A percentile compares a stretch with the other conserved stretches of the same genome.
These are phyloP conservation scores for Leishmania arabica DNA, from an alignment of 208 protist genomes.

Conservation along the genomic window DNA sequence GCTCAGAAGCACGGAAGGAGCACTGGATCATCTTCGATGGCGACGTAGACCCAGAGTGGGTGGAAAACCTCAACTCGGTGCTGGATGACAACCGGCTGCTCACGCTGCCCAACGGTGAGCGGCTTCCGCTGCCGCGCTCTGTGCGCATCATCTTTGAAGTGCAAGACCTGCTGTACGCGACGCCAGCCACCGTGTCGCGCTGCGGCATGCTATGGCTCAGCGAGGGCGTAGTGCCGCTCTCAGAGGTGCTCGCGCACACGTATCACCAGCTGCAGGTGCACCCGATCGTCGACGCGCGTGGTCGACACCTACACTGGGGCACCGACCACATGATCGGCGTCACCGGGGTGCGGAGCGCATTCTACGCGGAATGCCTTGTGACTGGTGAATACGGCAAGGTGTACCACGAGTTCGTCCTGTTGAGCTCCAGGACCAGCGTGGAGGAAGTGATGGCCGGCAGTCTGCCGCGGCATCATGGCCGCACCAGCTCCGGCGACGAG, in stretches of 20 bases:
- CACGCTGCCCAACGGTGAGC: conserved; percentile 99
- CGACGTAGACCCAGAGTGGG: conserved; percentile 99
- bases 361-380: conserved; percentile 33
- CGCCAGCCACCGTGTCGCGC: conserved; percentile 97
- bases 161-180: conserved; percentile 96
- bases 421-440: conserved; percentile 18
- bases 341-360: conserved; percentile 2
- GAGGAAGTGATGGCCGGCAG: conserved; percentile 16
- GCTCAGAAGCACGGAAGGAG: conserved; percentile 32
- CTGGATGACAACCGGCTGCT: conserved; percentile 99
- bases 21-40: conserved; percentile 99
- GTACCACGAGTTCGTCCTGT: conserved; percentile 50
- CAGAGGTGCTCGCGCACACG: conserved; percentile 63
- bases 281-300: conserved; percentile 51
- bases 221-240: conserved; percentile 94
- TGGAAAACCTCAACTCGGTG: conserved; percentile 99
- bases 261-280: conserved; percentile 50
- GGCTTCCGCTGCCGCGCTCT: conserved; percentile 96
- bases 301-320: conserved; percentile 51
- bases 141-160: conserved; percentile 99
- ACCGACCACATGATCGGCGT: conserved; percentile 51
- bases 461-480: conserved; percentile 6
- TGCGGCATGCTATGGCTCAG: conserved; percentile 99
- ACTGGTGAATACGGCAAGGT: conserved; percentile 48
- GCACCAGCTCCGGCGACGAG: neutral